Base-by-base conservation (phyloP, 176 grass and related monocot species). In the bread wheat (Triticum aestivum) region DNA sequence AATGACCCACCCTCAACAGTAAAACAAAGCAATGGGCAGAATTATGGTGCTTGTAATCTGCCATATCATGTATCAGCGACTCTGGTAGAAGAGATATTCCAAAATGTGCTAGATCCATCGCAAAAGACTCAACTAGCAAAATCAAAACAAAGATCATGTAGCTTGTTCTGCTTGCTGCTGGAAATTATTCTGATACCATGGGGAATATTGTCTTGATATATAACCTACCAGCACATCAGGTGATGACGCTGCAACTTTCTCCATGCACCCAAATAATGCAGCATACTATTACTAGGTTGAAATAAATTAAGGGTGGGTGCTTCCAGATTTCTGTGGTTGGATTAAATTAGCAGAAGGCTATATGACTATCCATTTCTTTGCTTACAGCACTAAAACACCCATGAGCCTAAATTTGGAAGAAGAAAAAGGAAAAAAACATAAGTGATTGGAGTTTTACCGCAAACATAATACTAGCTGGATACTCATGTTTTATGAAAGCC, bases 11-110 rank as follows among this genome's bases (percentile, higher is more conserved):
- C 39, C 30, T 21, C 26, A 24, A 71, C 39, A 45, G 12, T 47
- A 87, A 87, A 67, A 38, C 14, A 77, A 87, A 68, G 17, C 32
- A 66, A 58, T 8, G 58, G 21, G 45, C 58, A 58, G 23, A 87
- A 65, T 54, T 13, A 27, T 11, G 17, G 24, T 82, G 45, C 52
- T 47, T 83, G 37, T 65, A 83, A 59, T 61, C 26, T 77, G 29
- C 44, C 65, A 51, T 21, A 9, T 56, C 39, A 79, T 59, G 33
- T 79, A 79, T 79, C 5, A 58, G 30, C 5, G 10, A 76, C 26
- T 76, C 14, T 76, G 29, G 9, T 67, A 69, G 32, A 69, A 69
- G 24, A 77, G 17, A 39, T 76, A 27, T 49, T 59, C 7, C 41
- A 59, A 77, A 69, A 23, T 70, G 63, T 18, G 20, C 51, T 69